Conservation (phyloP, 179 eudicot species). For the Beta macrorhiza region DNA sequence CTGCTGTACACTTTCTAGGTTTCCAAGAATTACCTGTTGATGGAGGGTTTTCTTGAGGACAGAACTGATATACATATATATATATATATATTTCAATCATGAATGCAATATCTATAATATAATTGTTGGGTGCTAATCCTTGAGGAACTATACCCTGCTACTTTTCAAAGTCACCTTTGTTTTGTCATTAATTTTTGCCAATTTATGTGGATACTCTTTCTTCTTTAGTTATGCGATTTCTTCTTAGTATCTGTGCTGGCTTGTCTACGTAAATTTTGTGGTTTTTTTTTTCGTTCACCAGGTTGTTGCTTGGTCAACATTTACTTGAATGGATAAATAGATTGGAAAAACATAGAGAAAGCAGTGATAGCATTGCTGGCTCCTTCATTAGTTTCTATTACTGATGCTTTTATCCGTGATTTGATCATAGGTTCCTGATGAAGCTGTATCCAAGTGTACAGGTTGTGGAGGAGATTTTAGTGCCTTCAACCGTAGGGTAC, state of each 20-base stretch:
- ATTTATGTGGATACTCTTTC: background rate
- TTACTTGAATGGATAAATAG: background rate
- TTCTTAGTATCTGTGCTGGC: background rate
- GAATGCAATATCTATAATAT: background rate
- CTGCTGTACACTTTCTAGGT: background rate
- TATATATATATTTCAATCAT: background rate
- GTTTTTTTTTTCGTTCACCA: background rate
- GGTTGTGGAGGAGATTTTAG: slow-evolving; percentile 69
- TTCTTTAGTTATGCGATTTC: background rate
- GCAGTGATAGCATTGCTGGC: background rate
- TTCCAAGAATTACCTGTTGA: background rate
- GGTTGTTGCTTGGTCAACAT: slow-evolving; percentile 5
- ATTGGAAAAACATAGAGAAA: background rate
- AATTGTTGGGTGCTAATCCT: background rate
- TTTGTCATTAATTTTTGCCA: background rate
- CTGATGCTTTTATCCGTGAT: too few relatives aligned
- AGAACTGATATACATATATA: background rate
- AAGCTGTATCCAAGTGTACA: slow-evolving; percentile 78
- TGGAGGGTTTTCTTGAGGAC: background rate
- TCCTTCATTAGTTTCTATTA: background rate
- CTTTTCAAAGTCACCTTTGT: background rate
- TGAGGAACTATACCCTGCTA: background rate
- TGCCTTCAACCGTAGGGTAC: slow-evolving; percentile 81
- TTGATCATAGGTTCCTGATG: slow-evolving; percentile 72
- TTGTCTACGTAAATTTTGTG: background rate